Evolutionary conservation across 345 rosid genomes (phyloP).

Genomic region (Sonneratia alba): DNA sequence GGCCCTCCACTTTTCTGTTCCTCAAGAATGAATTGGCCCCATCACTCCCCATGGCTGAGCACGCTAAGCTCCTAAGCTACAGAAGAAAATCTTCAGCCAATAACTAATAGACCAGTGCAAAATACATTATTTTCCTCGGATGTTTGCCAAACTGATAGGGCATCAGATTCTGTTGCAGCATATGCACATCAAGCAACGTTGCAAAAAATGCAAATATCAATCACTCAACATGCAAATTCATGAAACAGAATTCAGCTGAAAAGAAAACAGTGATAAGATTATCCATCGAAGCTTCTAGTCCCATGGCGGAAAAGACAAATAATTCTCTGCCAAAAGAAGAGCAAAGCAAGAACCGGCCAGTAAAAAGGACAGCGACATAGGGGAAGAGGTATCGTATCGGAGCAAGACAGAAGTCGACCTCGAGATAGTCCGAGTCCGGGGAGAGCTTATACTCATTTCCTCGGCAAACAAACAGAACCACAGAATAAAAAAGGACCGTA

Average conservation of each 20-base stretch:
- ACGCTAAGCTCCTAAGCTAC: background rate
- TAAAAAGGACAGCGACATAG: background rate
- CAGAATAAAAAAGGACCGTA: background rate
- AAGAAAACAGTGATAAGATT: background rate
- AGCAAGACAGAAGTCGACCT: background rate
- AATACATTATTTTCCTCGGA: background rate
- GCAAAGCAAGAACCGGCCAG: too few species aligned
- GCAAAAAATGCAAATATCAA: too few species aligned
- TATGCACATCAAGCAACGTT: too few species aligned
- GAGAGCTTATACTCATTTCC: background rate
- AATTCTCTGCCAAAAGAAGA: too few species aligned
- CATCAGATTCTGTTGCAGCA: background rate
- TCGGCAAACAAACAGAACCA: background rate
- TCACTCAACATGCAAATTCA: background rate
- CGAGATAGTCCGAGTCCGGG: background rate
- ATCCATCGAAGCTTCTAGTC: background rate
- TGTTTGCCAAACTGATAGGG: too few species aligned
- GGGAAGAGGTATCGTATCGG: background rate
- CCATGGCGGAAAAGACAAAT: too few species aligned
- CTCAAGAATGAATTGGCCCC: slow-evolving; percentile 30
- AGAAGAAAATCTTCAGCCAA: background rate
- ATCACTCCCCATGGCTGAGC: slow-evolving; percentile 20
- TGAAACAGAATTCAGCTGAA: background rate
- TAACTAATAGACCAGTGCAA: background rate
- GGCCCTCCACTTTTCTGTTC: slow-evolving; percentile 38